phyloP scores from a whole-genome alignment of 768 basidiomycete genomes.

The Suillus fuscotomentosus region DNA sequence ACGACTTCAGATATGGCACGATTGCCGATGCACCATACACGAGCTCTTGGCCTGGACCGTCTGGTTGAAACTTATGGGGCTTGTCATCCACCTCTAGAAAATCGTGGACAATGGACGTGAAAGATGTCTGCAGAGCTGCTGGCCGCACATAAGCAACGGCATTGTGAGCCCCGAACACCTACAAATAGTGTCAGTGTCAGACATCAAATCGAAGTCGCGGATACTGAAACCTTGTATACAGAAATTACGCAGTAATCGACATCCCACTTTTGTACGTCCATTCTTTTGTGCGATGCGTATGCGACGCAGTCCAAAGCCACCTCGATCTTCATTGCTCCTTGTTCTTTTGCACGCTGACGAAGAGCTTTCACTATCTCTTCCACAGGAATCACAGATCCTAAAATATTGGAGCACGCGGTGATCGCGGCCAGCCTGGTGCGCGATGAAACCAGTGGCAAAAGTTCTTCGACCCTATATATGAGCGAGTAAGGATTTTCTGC shows the following conservation, averaged over 20 bases:
- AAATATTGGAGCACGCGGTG: constrained; percentile 73
- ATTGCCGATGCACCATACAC: constrained; percentile 61
- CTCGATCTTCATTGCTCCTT: constrained; percentile 60
- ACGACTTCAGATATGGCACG: constrained; percentile 59
- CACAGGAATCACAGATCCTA: constrained; percentile 65
- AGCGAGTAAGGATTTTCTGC: constrained; percentile 68
- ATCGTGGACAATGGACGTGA: constrained; percentile 65
- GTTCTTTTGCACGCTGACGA: constrained; percentile 46
- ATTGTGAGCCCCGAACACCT: constrained; percentile 78
- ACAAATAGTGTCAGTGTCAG: not conserved
- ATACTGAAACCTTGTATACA: constrained; percentile 62
- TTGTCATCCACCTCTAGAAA: constrained; percentile 51
- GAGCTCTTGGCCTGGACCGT: constrained; percentile 74
- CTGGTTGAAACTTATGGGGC: constrained; percentile 66
- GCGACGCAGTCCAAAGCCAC: constrained; percentile 77
- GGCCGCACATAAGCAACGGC: constrained; percentile 63
- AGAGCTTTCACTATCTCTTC: constrained; percentile 53
- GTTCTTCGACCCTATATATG: constrained; percentile 47
- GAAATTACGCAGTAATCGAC: constrained; percentile 73
- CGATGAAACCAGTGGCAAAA: constrained; percentile 59
- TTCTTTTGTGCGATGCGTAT: constrained; percentile 68
- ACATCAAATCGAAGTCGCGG: not conserved
- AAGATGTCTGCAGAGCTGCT: constrained; percentile 44
- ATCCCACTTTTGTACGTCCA: constrained; percentile 77
- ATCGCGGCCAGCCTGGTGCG: constrained; percentile 75